Percentiles rank a stretch among this genome's conserved stretches.
Evolutionary conservation across 495 filamentous ascomycete genomes (phyloP).

Genomic region (Coniosporium apollinis): DNA sequence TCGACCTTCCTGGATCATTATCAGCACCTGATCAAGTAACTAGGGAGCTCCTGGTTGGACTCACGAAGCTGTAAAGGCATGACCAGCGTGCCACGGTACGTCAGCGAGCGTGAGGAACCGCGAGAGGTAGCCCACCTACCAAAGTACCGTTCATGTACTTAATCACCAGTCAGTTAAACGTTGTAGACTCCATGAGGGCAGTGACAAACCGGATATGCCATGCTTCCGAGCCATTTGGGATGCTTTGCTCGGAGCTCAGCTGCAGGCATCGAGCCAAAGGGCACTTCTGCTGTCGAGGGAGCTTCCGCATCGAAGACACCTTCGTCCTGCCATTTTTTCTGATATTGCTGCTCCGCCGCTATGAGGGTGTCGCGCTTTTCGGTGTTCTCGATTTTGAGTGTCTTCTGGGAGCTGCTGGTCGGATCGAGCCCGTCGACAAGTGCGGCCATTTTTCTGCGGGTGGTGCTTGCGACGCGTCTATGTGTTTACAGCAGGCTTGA

Average conservation of each 20-base stretch:
- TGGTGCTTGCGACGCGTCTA: background rate
- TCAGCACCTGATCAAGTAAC: no score
- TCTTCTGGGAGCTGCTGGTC: conserved; percentile 44
- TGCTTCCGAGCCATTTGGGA: conserved; percentile 86
- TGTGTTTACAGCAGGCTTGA: background rate
- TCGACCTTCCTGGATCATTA: no score
- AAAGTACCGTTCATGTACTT: conserved; percentile 87
- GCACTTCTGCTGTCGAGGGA: conserved; percentile 56
- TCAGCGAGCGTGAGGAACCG: no score
- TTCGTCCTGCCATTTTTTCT: conserved; percentile 64
- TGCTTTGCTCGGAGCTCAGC: conserved; percentile 58
- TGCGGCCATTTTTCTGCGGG: background rate
- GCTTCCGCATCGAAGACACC: conserved; percentile 73
- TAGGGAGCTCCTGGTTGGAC: no score
- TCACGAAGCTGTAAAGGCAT: conserved; percentile 77
- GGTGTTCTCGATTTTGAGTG: conserved; percentile 68
- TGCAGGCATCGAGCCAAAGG: conserved; percentile 48
- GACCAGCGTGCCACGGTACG: conserved; percentile 81
- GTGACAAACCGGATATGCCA: conserved; percentile 52
- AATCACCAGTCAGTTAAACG: no score
- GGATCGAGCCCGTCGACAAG: conserved; percentile 38
- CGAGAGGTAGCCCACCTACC: no score
- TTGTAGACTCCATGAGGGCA: background rate
- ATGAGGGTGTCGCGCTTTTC: conserved; percentile 86
- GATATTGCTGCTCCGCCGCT: conserved; percentile 82